Base-by-base conservation (phyloP, 495 filamentous ascomycete genomes). In the Cladorrhinum samala region DNA sequence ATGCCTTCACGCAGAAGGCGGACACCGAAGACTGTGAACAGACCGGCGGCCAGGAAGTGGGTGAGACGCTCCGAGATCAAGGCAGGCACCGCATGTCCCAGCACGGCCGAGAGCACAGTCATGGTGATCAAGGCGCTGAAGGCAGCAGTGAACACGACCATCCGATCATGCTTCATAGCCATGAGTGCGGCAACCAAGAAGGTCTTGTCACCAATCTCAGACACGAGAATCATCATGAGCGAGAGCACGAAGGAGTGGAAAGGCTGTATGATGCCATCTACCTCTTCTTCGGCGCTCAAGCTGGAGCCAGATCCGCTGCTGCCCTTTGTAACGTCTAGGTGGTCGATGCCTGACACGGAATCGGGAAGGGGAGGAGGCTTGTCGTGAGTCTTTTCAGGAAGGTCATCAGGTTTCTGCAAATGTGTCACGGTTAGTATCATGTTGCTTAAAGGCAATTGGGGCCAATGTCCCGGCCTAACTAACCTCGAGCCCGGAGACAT, bases 201-300 rank as follows among this genome's bases (percentile, higher is more conserved):
- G 0, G 93, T 98, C 69, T 98, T 98, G 80, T 98, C 93, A 53
- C 93, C 93, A 65, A 98, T 84, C 67, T 98, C 93, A 55, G 93
- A 96, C 60, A 97, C 88, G 50, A 97, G 77, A 55, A 98, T 98
- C 93, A 97, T 97, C 53, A 91, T 89, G 49, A 96, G 82, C 7
- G 93, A 93, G 45, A 96, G 87, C 20, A 91, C 59, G 62, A 93
- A 93, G 9, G 93, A 97, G 68, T 98, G 93, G 49, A 96, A 77
- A 0, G 91, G 88, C 58, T 84, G 86, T 50, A 89, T 87, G 49
- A 91, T 77, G 45, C 85, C 84, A 17, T 83, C 82, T 43, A 70
- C 72, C 18, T 70, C 72, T 16, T 75, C 77, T 16, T 67, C 59
- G 41, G 59, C 39, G 49, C 75, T 60, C 49, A 67, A 24, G 20